Base-by-base conservation (phyloP, 202 grass and related monocot species). In the Zizania palustris region DNA sequence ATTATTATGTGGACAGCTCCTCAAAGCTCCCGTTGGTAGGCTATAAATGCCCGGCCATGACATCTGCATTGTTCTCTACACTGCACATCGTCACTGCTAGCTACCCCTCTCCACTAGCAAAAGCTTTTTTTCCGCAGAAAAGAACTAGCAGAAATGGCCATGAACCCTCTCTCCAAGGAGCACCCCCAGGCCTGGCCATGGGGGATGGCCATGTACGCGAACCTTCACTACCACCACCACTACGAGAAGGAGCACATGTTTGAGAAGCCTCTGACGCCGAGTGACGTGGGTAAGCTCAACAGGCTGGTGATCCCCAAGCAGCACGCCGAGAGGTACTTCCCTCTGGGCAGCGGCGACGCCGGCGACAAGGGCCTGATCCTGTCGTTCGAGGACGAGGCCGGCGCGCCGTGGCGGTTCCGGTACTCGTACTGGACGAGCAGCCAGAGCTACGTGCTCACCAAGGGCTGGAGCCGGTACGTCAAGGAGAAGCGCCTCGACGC, bases 351-450 rank as follows among this genome's bases (percentile, higher is more conserved):
- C 4, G 68, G 75, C 8, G 88, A 84, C 45, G 84, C 90, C 9
- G 80, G 87, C 11, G 93, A 93, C 45, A 97, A 97, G 54, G 93
- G 85, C 74, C 74, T 93, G 40, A 81, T 88, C 69, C 72, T 97
- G 77, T 90, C 85, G 39, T 93, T 93, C 22, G 91, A 97, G 67
- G 93, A 97, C 75, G 93, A 97, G 74, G 77, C 88, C 0, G 88
- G 91, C 34, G 93, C 89, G 79, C 78, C 82, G 0, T 97, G 93
- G 93, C 62, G 91, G 64, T 97, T 97, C 86, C 78, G 93, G 58
- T 97, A 97, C 84, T 93, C 90, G 10, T 97, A 97, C 82, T 97
- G 93, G 93, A 91, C 88, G 4, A 97, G 93, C 80, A 97, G 90
- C 88, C 90, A 97, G 86, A 97, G 91, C 84, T 97, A 97, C 80